These are phyloP conservation scores for Amesomyces nigricolor DNA, from an alignment of 2,329 filamentous ascomycete species.

Conservation along the genomic window DNA sequence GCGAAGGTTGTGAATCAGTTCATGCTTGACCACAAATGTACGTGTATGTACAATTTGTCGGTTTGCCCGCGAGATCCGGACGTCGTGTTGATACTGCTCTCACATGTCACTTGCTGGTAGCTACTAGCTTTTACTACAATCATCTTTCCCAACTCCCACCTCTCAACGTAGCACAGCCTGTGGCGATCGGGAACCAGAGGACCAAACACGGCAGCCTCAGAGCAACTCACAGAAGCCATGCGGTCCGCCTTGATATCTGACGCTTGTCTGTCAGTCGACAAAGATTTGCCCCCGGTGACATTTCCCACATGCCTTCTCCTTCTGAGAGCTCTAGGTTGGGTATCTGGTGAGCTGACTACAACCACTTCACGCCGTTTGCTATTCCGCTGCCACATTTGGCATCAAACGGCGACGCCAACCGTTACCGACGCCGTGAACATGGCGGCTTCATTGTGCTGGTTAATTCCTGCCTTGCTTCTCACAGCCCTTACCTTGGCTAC, in stretches of 20 bases:
- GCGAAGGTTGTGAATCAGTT: too few species aligned
- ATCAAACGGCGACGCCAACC: conserved; percentile 35
- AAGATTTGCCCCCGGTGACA: conserved; percentile 19
- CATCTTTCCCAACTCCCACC: not conserved
- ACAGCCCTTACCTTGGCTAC: conserved; percentile 29
- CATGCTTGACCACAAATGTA: too few species aligned
- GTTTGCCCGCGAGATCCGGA: too few species aligned
- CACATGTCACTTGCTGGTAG: too few species aligned
- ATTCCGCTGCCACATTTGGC: conserved; percentile 9
- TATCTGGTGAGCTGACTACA: conserved; percentile 4
- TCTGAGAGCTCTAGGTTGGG: not conserved
- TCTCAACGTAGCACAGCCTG: conserved; percentile 25
- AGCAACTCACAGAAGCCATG: conserved; percentile 21
- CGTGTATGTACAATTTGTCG: too few species aligned
- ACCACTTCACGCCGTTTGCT: conserved; percentile 8
- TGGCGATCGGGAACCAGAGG: conserved; percentile 30
- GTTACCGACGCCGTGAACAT: conserved; percentile 32
- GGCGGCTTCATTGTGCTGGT: conserved; percentile 28
- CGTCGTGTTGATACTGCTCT: too few species aligned
- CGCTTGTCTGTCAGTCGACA: conserved; percentile 21
- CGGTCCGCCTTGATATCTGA: conserved; percentile 28
- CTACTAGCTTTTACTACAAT: too few species aligned
- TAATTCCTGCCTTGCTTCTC: conserved; percentile 31
- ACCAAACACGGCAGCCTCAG: conserved; percentile 20
- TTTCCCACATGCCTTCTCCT: conserved; percentile 13